A percentile compares a stretch with the other conserved stretches of the same genome.
Evolutionary conservation across 345 rosid genomes (phyloP).

Genomic region (Brassica cretica): DNA sequence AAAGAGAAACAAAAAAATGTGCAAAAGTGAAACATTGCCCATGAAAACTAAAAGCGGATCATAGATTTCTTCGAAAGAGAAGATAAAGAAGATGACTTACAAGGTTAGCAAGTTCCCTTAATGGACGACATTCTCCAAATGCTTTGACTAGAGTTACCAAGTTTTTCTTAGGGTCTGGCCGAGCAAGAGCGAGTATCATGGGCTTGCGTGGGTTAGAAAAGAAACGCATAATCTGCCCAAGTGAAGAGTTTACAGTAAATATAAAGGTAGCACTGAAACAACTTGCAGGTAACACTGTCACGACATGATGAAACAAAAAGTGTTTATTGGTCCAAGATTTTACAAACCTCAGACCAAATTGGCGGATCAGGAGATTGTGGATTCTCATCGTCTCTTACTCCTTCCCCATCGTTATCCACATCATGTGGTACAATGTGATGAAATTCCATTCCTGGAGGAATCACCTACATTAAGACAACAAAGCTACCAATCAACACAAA

Average conservation of each 20-base stretch:
- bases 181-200: constrained; percentile 79
- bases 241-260: constrained; percentile 7
- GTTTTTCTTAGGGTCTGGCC: constrained; percentile 79
- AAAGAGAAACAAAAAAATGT: neutral
- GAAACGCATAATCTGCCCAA: constrained; percentile 70
- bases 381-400: constrained; percentile 53
- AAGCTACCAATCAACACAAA: neutral
- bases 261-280: neutral
- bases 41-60: neutral
- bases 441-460: constrained; percentile 96
- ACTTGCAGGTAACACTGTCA: neutral
- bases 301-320: neutral
- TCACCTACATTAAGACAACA: constrained; percentile 50
- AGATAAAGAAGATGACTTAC: constrained; percentile 39
- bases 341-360: constrained; percentile 74
- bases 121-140: constrained; percentile 73
- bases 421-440: constrained; percentile 68
- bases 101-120: constrained; percentile 77
- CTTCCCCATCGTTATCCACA: constrained; percentile 65
- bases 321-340: neutral
- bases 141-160: constrained; percentile 71
- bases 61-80: neutral
- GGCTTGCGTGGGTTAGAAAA: constrained; percentile 72
- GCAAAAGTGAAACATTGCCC: neutral
- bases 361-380: constrained; percentile 63